Base-by-base conservation (phyloP, 495 filamentous ascomycete species). In the Aspergillus leporis region DNA sequence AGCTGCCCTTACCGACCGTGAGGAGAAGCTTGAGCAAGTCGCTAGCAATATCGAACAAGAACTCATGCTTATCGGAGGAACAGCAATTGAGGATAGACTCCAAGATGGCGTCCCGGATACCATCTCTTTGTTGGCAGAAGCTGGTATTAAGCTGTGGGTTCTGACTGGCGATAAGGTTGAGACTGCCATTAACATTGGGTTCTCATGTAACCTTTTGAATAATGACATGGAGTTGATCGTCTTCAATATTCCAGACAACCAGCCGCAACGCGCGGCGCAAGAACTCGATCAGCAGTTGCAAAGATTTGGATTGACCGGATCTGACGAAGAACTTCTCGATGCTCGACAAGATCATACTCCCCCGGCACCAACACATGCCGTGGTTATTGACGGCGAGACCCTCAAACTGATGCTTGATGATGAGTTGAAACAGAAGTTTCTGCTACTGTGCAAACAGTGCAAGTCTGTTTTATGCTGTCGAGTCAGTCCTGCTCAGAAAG, bases 121-220 rank as follows among this genome's bases (percentile, higher is more conserved):
- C 3, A 99, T 99, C 63, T 90, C 89, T 55, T 75, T 99, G 50
- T 86, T 99, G 54, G 93, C 88, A 40, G 87, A 92, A 58, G 95
- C 95, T 51, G 95, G 95, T 59, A 97, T 99, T 74, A 99, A 99
- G 70, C 84, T 99, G n/a, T 99, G 95, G 95, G 95, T 99, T 56
- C 78, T 99, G 47, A 99, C 95, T 32, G 95, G 95, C 55, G 95
- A 99, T 78, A 99, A 97, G 75, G 93, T 98, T 49, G 95, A 98
- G 74, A 99, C 95, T 49, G 95, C 95, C 43, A 98, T 99, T 83
- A 99, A 99, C 74, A 99, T 99, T 71, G 95, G 95, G 21, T 99
- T 98, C 74, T 98, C 95, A 13, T 98, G 95, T 81, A 99, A 99
- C 60, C 83, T 99, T 36, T 83, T 99, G 45, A 89, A 93, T 74